These are phyloP conservation scores for Fusarium irregulare DNA, from an alignment of 2,329 filamentous ascomycete species.

Conservation along the genomic window DNA sequence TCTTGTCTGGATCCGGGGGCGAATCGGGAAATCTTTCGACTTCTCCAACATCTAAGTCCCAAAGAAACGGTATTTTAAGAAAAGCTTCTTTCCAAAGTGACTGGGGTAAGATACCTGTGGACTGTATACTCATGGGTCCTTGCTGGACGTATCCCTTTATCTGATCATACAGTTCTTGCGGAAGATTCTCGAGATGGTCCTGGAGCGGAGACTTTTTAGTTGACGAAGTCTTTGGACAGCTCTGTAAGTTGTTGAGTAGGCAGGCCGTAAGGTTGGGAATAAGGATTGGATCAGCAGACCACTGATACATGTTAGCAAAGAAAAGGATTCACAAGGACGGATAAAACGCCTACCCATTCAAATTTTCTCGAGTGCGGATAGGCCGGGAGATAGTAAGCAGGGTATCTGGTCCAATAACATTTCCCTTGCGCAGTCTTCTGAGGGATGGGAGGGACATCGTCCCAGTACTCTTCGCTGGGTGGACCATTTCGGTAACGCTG, in stretches of 20 bases:
- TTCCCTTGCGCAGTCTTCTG: neutral
- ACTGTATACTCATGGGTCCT: neutral
- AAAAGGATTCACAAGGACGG: neutral
- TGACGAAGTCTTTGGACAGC: neutral
- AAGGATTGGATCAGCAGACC: neutral
- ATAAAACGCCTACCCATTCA: neutral
- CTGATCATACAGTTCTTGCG: neutral
- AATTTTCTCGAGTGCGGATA: too few relatives aligned
- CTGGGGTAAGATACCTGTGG: neutral
- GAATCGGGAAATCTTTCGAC: neutral
- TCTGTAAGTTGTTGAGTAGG: neutral
- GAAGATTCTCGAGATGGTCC: neutral
- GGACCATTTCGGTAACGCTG: too few relatives aligned
- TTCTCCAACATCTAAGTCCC: neutral
- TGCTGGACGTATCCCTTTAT: neutral
- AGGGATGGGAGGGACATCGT: too few relatives aligned
- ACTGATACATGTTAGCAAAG: neutral
- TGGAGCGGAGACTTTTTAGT: neutral
- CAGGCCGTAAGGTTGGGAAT: neutral
- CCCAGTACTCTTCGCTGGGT: too few relatives aligned
- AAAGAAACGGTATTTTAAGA: neutral
- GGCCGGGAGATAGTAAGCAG: too few relatives aligned
- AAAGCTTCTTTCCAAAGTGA: neutral
- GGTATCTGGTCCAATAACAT: too few relatives aligned
- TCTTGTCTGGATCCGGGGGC: neutral